These are phyloP conservation scores for Backusella australiensis DNA, from an alignment of 192 early-diverging fungal species.

Conservation along the genomic window DNA sequence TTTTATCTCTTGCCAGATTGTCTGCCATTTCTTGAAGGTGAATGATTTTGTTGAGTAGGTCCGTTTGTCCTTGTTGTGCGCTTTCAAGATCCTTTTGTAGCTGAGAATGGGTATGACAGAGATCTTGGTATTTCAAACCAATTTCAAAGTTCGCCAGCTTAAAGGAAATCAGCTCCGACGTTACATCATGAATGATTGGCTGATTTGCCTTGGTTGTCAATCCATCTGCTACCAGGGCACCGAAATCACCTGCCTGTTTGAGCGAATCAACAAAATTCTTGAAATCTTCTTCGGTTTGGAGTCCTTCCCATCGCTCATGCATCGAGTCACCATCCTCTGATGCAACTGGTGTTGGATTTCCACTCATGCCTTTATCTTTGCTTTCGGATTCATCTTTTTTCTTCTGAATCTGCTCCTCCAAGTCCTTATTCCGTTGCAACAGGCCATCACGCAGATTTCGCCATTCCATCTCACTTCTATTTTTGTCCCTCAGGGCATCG, in stretches of 20 bases:
- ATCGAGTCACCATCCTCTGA: constrained; percentile 12
- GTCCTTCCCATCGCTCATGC: neutral
- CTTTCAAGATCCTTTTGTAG: constrained; percentile 20
- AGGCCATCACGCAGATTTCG: constrained; percentile 50
- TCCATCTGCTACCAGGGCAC: constrained; percentile 29
- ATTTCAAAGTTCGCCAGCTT: constrained; percentile 46
- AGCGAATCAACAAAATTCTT: constrained; percentile 25
- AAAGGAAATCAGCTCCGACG: constrained; percentile 31
- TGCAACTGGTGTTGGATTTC: neutral
- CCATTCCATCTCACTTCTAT: constrained; percentile 48
- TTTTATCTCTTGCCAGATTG: constrained; percentile 22
- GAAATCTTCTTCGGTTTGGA: constrained; percentile 20
- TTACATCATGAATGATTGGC: constrained; percentile 17
- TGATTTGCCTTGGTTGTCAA: neutral
- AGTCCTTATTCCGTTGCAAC: constrained; percentile 25
- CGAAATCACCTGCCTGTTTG: constrained; percentile 32
- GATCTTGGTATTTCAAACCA: constrained; percentile 36
- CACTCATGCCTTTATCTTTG: neutral
- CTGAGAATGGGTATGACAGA: constrained; percentile 33
- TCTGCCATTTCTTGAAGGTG: constrained; percentile 28
- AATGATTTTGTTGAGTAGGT: constrained; percentile 32
- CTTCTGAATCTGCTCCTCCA: constrained; percentile 14
- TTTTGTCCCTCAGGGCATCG: constrained; percentile 52
- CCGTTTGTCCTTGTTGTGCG: constrained; percentile 20
- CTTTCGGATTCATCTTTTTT: constrained; percentile 36